Percentiles rank a stretch among this genome's conserved stretches.
These are phyloP conservation scores for Alternaria conjuncta DNA, from an alignment of 2,329 filamentous ascomycete genomes.

Conservation along the genomic window DNA sequence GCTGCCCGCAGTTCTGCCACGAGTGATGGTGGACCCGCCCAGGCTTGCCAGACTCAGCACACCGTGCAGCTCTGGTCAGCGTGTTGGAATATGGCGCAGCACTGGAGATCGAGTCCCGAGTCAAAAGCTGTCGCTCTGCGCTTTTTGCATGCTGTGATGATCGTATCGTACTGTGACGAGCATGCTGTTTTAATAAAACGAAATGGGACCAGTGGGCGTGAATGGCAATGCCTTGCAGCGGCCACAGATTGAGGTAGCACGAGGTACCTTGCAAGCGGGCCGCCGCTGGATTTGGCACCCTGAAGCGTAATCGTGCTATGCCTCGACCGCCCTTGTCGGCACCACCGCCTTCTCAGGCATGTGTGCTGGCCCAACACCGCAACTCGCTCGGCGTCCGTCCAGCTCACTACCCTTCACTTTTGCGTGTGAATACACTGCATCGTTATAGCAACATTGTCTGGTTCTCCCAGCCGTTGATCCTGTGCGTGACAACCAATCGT, in stretches of 20 bases:
- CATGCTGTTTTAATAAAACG: constrained; percentile 20
- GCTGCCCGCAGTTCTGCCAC: constrained; percentile 35
- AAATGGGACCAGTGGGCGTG: constrained; percentile 28
- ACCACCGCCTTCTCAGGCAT: constrained; percentile 39
- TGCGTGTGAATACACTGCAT: constrained; percentile 8
- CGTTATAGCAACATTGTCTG: constrained; percentile 18
- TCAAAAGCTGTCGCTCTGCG: constrained; percentile 11
- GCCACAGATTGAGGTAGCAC: constrained; percentile 39
- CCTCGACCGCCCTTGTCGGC: constrained; percentile 47
- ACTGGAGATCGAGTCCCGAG: constrained; percentile 4
- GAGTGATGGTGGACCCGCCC: constrained; percentile 33
- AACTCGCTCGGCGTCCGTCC: constrained; percentile 19
- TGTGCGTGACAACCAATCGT: constrained; percentile 49
- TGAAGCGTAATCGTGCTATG: constrained; percentile 43
- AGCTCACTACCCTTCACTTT: constrained; percentile 11
- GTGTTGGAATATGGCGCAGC: constrained; percentile 25
- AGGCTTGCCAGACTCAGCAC: constrained; percentile 37
- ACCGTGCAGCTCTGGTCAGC: constrained; percentile 32
- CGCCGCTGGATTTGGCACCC: constrained; percentile 37
- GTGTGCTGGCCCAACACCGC: constrained; percentile 43
- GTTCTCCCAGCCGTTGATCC: constrained; percentile 34
- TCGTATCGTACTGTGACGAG: background rate
- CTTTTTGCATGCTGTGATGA: background rate
- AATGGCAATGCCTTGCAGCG: constrained; percentile 41
- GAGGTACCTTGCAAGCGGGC: constrained; percentile 40